Evolutionary conservation across 768 basidiomycete species (phyloP), one percentile per base, ranked within the genome.

Genomic region (Pleurotus giganteus): DNA sequence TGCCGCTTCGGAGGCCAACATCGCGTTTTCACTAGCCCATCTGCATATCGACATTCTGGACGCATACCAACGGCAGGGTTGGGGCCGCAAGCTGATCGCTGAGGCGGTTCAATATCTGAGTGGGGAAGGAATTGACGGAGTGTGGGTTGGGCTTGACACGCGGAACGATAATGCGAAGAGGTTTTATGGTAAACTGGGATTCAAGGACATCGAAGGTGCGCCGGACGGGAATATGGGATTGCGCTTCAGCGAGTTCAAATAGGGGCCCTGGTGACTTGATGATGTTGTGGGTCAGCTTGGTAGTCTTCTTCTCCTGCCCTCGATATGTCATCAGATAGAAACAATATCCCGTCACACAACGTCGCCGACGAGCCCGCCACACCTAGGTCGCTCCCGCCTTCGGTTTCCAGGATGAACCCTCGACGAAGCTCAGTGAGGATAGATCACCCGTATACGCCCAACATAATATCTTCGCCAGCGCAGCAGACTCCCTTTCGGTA

Each of bases 11-110:
- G 78, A 81, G 7, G 74, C 78, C n/a, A 79, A 78, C 58, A 71
- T 89, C 57, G 69, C 74, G 4, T 88, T 86, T 63, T 84, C 88
- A 15, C 79, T 83, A 9, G 89, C 89, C 7, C 88, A 91, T 67
- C 59, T 91, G 60, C 89, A 92, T 65, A 84, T 91, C 62, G 73
- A 92, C 59, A 81, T 91, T 53, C 63, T 91, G 61, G 77, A 83
- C 23, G 74, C 74, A 39, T 81, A 88, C 64, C 88, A 88, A 66
- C 72, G 80, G 53, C 78, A 78, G 57, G 88, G 88, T 21, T 88
- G 83, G 82, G 89, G 89, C n/a, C 76, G 75, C 64, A 81, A 69
- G 65, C 65, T 91, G 59, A 82, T 91, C 31, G 73, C 68, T 42
- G 69, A 61, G 29, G 86, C 80, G 3, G 76, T 88, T 23, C 70